A percentile compares a stretch with the other conserved stretches of the same genome.
phyloP scores from a whole-genome alignment of 2,329 filamentous ascomycete species.

The Sporothrix sp. region DNA sequence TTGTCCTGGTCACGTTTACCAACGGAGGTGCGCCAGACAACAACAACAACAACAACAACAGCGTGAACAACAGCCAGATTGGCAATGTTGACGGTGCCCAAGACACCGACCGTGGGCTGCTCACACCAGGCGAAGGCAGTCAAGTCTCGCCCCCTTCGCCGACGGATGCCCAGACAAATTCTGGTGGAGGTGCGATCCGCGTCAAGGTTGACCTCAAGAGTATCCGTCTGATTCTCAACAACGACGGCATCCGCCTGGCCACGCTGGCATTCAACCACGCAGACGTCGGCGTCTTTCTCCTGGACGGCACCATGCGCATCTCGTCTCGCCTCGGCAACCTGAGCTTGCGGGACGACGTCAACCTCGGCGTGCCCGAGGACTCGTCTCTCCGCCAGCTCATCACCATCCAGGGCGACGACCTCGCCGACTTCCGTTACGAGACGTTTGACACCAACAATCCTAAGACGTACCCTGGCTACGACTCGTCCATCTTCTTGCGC shows the following conservation, averaged over 20 bases:
- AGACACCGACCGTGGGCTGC: neutral
- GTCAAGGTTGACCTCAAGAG: conserved; percentile 91
- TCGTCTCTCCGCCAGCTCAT: conserved; percentile 80
- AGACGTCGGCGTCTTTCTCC: conserved; percentile 80
- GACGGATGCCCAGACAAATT: conserved; percentile 7
- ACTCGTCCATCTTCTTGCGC: conserved; percentile 80
- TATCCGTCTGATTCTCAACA: conserved; percentile 90
- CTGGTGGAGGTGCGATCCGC: conserved; percentile 65
- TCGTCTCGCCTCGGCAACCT: conserved; percentile 80
- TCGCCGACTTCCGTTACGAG: conserved; percentile 95
- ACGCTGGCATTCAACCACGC: conserved; percentile 89
- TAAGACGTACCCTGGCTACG: conserved; percentile 81
- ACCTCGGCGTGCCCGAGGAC: conserved; percentile 71
- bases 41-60: conserved; percentile 22
- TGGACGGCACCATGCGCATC: conserved; percentile 77
- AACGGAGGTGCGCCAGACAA: conserved; percentile 39
- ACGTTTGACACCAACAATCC: conserved; percentile 69
- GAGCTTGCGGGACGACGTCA: conserved; percentile 85
- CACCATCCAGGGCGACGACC: conserved; percentile 87
- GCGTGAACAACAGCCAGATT: conserved; percentile 22
- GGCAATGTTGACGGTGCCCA: conserved; percentile 25
- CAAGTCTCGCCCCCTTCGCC: conserved; percentile 15
- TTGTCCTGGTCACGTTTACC: conserved; percentile 86
- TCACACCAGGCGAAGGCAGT: conserved; percentile 24
- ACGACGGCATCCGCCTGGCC: conserved; percentile 89